A percentile compares a stretch with the other conserved stretches of the same genome.
Conservation (phyloP, 2,329 filamentous ascomycete species). For the Ceratocystis cubensis region DNA sequence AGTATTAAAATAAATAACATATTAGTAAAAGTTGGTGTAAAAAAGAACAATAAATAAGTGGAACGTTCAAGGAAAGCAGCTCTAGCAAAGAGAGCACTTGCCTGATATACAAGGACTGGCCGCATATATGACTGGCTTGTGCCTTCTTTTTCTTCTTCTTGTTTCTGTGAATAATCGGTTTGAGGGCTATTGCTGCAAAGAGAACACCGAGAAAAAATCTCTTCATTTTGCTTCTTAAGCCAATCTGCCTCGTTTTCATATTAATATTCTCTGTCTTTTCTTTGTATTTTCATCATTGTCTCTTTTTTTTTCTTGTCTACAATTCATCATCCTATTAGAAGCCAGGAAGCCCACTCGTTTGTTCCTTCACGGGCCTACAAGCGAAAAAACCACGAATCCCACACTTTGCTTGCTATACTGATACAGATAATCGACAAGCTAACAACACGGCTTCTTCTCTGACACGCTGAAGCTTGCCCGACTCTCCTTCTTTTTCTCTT, state of each 20-base stretch:
- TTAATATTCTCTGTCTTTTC: constrained; percentile 15
- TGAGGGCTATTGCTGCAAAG: neutral
- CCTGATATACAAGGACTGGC: constrained; percentile 5
- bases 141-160: constrained; percentile 15
- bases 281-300: neutral
- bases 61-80: no score
- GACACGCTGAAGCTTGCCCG: neutral
- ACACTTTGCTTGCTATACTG: neutral
- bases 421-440: constrained; percentile 1
- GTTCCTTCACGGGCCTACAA: constrained; percentile 4
- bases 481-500: neutral
- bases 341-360: neutral
- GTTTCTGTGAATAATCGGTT: constrained; percentile 13
- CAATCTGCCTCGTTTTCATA: constrained; percentile 10
- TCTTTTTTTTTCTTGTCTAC: constrained; percentile 5
- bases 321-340: constrained; percentile 10
- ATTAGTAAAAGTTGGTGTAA: no score
- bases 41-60: no score
- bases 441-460: neutral
- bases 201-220: neutral
- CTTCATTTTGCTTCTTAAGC: neutral
- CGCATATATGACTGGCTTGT: constrained; percentile 11
- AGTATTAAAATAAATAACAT: neutral
- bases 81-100: neutral
- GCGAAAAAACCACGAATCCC: constrained; percentile 10